A percentile compares a stretch with the other conserved stretches of the same genome.
Evolutionary conservation across 306 rosid species (phyloP).

Genomic region (Macrotyloma uniflorum): DNA sequence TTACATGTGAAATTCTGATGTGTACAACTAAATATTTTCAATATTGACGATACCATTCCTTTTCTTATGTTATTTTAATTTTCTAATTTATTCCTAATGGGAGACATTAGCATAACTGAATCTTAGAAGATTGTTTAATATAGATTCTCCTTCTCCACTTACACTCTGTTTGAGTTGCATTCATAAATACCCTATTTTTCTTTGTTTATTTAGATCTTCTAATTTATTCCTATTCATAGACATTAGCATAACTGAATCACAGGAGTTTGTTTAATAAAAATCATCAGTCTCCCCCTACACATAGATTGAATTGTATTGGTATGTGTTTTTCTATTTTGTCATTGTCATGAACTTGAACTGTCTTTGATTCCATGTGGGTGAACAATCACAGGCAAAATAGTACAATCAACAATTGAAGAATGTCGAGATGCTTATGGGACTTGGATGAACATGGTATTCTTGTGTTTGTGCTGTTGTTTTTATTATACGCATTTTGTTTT

Average conservation of each 20-base stretch:
- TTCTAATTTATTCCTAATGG: no score
- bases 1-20: background rate
- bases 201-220: background rate
- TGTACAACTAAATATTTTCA: background rate
- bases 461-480: background rate
- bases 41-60: background rate
- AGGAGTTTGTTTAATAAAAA: background rate
- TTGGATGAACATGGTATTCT: slow-evolving; percentile 75
- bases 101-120: no score
- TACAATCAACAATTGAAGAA: slow-evolving; percentile 92
- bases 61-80: no score
- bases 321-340: background rate
- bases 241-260: background rate
- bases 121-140: background rate
- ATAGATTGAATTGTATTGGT: background rate
- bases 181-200: background rate
- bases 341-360: slow-evolving; percentile 20
- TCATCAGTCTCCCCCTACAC: background rate
- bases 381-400: slow-evolving; percentile 77
- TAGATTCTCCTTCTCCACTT: background rate
- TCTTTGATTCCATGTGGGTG: slow-evolving; percentile 40
- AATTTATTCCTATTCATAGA: background rate
- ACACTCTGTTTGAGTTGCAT: background rate
- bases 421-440: slow-evolving; percentile 80
- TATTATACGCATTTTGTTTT: slow-evolving; percentile 16